Evolutionary conservation across 1,284 basidiomycete genomes (phyloP).

Genomic region (Farysia itapuensis): DNA sequence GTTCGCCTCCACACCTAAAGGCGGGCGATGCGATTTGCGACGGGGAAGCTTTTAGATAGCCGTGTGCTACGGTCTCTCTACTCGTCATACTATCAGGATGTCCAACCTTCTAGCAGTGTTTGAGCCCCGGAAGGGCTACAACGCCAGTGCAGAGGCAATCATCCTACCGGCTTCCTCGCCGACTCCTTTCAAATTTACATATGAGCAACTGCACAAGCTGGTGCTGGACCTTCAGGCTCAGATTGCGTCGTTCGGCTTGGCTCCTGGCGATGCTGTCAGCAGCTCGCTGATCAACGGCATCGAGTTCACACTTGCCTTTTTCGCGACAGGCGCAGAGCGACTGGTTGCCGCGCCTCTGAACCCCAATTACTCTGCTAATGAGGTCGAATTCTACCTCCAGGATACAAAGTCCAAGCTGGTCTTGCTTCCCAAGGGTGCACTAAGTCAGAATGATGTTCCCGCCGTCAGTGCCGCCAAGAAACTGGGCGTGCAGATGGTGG

Average conservation of each 20-base stretch:
- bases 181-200: slow-evolving; percentile 36
- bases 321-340: slow-evolving; percentile 57
- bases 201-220: slow-evolving; percentile 31
- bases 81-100: too few species aligned
- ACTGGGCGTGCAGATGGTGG: slow-evolving; percentile 48
- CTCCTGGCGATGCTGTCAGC: slow-evolving; percentile 43
- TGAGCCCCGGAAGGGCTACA: slow-evolving; percentile 24
- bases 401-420: slow-evolving; percentile 60
- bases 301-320: slow-evolving; percentile 61
- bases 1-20: too few species aligned
- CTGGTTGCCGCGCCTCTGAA: slow-evolving; percentile 62
- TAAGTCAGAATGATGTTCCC: slow-evolving; percentile 16
- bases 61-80: too few species aligned
- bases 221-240: slow-evolving; percentile 46
- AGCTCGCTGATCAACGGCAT: slow-evolving; percentile 60
- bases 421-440: slow-evolving; percentile 51
- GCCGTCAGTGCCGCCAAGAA: slow-evolving; percentile 43
- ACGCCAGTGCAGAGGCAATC: slow-evolving; percentile 31
- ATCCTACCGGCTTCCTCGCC: slow-evolving; percentile 44
- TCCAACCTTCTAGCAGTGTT: slow-evolving; percentile 40
- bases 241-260: slow-evolving; percentile 36
- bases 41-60: too few species aligned
- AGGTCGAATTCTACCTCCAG: slow-evolving; percentile 60
- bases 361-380: slow-evolving; percentile 61
- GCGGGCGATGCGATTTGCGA: too few species aligned